phyloP scores from a whole-genome alignment of 179 eudicot species.

The Carnegiea gigantea region DNA sequence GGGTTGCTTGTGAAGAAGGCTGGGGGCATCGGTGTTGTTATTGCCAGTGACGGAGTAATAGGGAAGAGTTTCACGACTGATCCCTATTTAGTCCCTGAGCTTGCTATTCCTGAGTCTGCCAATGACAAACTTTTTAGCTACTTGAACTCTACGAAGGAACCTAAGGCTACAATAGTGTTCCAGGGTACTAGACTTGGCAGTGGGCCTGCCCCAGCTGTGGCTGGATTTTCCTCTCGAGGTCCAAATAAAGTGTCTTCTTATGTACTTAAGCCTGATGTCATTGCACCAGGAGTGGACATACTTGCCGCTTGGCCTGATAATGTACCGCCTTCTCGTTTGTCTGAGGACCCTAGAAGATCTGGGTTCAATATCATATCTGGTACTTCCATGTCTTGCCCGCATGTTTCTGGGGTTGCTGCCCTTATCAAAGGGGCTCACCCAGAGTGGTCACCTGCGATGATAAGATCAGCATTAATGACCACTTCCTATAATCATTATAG shows the following conservation, averaged over 20 bases:
- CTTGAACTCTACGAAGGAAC: neutral
- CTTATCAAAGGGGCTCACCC: conserved; percentile 26
- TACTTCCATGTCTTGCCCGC: conserved; percentile 28
- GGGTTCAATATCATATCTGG: conserved; percentile 24
- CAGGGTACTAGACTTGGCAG: conserved; percentile 13
- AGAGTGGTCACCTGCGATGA: conserved; percentile 27
- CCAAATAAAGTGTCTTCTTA: neutral
- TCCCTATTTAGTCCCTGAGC: conserved; percentile 12
- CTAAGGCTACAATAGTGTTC: conserved; percentile 21
- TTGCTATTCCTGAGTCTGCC: conserved; percentile 6
- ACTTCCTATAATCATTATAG: conserved; percentile 20
- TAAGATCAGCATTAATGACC: conserved; percentile 26
- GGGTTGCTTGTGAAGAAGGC: conserved; percentile 17
- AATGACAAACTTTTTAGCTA: conserved; percentile 4
- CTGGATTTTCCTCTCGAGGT: conserved; percentile 29
- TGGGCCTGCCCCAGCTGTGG: conserved; percentile 16
- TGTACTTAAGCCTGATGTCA: conserved; percentile 24
- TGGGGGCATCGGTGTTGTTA: conserved; percentile 22
- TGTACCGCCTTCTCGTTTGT: conserved; percentile 3
- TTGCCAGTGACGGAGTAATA: neutral
- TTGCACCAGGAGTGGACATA: conserved; percentile 30
- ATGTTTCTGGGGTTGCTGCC: conserved; percentile 24
- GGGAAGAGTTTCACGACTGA: conserved; percentile 15
- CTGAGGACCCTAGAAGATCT: conserved; percentile 10
- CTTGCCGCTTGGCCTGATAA: conserved; percentile 25